phyloP scores from a whole-genome alignment of 2,329 filamentous ascomycete species.

The Pseudogymnoascus sp. region DNA sequence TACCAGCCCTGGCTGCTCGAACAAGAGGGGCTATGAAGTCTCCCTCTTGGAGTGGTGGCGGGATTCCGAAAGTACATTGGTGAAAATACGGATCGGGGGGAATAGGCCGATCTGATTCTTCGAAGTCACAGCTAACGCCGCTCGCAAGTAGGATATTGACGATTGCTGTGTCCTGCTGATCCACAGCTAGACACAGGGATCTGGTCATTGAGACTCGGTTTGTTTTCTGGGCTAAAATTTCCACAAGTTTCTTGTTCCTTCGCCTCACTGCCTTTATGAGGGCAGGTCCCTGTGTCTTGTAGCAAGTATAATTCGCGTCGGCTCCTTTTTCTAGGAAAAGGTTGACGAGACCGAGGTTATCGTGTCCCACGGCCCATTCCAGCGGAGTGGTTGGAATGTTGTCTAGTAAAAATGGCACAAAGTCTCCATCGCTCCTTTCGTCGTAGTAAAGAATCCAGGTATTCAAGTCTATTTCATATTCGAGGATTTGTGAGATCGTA shows the following conservation, averaged over 20 bases:
- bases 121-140: slow-evolving; percentile 18
- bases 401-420: not conserved
- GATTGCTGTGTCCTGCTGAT: slow-evolving; percentile 16
- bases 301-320: slow-evolving; percentile 12
- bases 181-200: slow-evolving; percentile 16
- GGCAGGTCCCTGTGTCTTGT: slow-evolving; percentile 11
- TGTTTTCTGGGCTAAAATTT: slow-evolving; percentile 16
- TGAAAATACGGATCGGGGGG: not conserved
- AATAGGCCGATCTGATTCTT: slow-evolving; percentile 18
- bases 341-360: slow-evolving; percentile 15
- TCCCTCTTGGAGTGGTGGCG: not conserved
- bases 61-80: not conserved
- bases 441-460: slow-evolving; percentile 9
- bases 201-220: slow-evolving; percentile 15
- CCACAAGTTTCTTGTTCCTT: slow-evolving; percentile 16
- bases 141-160: slow-evolving; percentile 17
- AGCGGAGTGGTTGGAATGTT: slow-evolving; percentile 12
- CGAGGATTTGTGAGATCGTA: slow-evolving; percentile 15
- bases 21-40: slow-evolving; percentile 15
- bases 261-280: slow-evolving; percentile 17
- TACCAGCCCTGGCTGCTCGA: slow-evolving; percentile 14
- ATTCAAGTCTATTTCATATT: slow-evolving; percentile 14
- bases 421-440: not conserved
- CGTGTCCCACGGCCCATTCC: slow-evolving; percentile 16
- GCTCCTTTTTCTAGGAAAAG: slow-evolving; percentile 17